Evolutionary conservation across 257 asterid genomes (phyloP).

Genomic region (Nyctanthes arbortristis): DNA sequence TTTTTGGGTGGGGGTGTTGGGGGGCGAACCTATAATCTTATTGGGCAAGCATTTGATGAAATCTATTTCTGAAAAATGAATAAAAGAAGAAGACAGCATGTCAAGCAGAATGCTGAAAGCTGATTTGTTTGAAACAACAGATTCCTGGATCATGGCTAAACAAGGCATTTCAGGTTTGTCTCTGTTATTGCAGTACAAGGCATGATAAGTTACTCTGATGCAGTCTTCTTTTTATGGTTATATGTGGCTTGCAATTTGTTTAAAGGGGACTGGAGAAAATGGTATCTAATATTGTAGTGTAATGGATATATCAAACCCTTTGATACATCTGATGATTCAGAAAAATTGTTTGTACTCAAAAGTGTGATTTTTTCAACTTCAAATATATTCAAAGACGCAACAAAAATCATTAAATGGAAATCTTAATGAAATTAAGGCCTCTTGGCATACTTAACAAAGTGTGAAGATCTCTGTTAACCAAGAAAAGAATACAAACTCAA

Average conservation of each 20-base stretch:
- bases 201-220: conserved; percentile 46
- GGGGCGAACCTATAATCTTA: too few relatives aligned
- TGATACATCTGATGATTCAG: too few relatives aligned
- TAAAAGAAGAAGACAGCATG: background rate
- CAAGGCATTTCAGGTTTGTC: conserved; percentile 23
- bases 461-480: conserved; percentile 58
- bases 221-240: conserved; percentile 73
- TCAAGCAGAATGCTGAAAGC: conserved; percentile 1
- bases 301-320: too few relatives aligned
- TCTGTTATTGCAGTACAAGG: conserved; percentile 27
- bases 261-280: too few relatives aligned
- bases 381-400: too few relatives aligned
- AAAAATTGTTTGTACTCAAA: too few relatives aligned
- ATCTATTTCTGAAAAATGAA: conserved; percentile 3
- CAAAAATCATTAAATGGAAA: too few relatives aligned
- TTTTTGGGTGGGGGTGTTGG: too few relatives aligned
- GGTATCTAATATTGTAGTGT: too few relatives aligned
- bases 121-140: conserved; percentile 23
- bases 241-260: too few relatives aligned
- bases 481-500: background rate
- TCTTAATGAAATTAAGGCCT: conserved; percentile 72
- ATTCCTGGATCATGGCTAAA: conserved; percentile 27
- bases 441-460: conserved; percentile 59
- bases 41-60: conserved; percentile 18
- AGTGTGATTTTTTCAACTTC: too few relatives aligned